A percentile compares a stretch with the other conserved stretches of the same genome.
Conservation (phyloP, 2,329 filamentous ascomycete genomes). For the Bipolaris gigantea region DNA sequence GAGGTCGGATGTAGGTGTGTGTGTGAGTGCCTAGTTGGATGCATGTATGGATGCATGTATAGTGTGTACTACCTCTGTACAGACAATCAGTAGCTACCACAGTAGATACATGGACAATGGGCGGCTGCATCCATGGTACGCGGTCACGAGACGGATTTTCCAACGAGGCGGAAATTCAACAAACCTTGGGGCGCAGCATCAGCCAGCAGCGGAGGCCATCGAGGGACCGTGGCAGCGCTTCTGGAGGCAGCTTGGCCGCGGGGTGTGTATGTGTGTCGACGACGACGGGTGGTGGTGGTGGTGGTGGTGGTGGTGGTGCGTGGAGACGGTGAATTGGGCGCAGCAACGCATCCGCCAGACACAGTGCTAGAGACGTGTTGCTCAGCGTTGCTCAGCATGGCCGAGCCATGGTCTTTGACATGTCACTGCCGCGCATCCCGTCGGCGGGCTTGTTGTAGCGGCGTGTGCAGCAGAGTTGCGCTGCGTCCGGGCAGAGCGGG, state of each 20-base stretch:
- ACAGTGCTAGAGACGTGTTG: neutral
- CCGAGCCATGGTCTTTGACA: slow-evolving; percentile 4
- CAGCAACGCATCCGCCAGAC: neutral
- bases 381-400: slow-evolving; percentile 14
- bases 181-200: slow-evolving; percentile 9
- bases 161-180: slow-evolving; percentile 6
- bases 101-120: neutral
- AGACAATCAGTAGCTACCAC: no score
- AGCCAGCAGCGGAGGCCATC: slow-evolving; percentile 21
- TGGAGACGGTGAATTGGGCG: neutral
- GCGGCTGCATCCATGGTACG: slow-evolving; percentile 11
- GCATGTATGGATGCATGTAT: no score
- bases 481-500: slow-evolving; percentile 2
- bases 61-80: no score
- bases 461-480: slow-evolving; percentile 9
- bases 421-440: slow-evolving; percentile 31
- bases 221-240: slow-evolving; percentile 19
- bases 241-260: slow-evolving; percentile 3
- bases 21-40: no score
- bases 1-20: neutral
- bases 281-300: neutral
- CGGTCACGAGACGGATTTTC: neutral
- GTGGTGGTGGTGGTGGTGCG: neutral
- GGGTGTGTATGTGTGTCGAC: neutral
- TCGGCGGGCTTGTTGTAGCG: slow-evolving; percentile 27